Percentiles rank a stretch among this genome's conserved stretches.
Evolutionary conservation across 2,329 filamentous ascomycete genomes (phyloP).

Genomic region (Hypoxylon sp.): DNA sequence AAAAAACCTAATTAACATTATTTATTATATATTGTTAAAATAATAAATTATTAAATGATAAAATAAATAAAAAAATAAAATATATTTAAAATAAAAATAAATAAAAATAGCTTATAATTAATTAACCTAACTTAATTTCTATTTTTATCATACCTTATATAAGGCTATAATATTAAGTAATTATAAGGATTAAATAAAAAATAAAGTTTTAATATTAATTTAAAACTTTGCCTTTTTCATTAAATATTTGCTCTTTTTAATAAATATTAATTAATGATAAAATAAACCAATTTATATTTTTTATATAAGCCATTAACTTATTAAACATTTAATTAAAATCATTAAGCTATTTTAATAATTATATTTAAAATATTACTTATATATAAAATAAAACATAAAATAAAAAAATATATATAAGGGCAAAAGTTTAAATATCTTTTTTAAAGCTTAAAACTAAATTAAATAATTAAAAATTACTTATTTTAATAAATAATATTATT

Average conservation of each 20-base stretch:
- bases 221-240: no score
- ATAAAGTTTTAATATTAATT: background rate
- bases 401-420: no score
- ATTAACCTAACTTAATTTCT: background rate
- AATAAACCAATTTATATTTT: background rate
- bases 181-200: conserved; percentile 1
- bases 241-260: background rate
- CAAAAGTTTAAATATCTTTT: no score
- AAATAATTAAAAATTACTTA: no score
- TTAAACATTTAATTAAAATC: background rate
- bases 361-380: no score
- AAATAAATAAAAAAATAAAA: background rate
- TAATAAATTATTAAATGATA: conserved; percentile 1
- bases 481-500: no score
- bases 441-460: no score
- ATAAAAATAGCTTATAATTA: background rate
- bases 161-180: conserved; percentile 1
- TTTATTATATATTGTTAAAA: conserved; percentile 7
- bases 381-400: no score
- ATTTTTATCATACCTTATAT: conserved; percentile 3
- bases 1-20: no score
- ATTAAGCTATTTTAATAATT: background rate
- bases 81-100: background rate
- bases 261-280: background rate
- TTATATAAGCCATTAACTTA: background rate